Conservation (phyloP, 208 protist genomes). For the Leishmania tarentolae region DNA sequence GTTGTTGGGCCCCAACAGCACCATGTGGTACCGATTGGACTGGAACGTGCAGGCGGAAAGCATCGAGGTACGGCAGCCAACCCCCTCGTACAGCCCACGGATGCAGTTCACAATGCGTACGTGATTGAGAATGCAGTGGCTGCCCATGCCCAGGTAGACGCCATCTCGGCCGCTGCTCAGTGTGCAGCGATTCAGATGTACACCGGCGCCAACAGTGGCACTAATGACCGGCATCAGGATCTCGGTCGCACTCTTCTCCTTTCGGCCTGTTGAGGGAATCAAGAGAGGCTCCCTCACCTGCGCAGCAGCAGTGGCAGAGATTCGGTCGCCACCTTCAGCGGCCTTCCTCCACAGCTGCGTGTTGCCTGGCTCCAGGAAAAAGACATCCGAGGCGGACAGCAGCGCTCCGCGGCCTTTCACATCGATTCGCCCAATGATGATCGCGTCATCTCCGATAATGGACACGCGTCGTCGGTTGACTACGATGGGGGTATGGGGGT, state of each 20-base stretch:
- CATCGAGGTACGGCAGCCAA: constrained; percentile 43
- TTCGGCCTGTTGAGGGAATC: not conserved
- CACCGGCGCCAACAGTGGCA: constrained; percentile 39
- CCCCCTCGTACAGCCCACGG: constrained; percentile 66
- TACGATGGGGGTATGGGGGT: constrained; percentile 25
- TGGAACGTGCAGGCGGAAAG: constrained; percentile 34
- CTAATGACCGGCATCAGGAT: constrained; percentile 37
- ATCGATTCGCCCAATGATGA: constrained; percentile 47
- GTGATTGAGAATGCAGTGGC: constrained; percentile 31
- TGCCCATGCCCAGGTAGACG: constrained; percentile 59
- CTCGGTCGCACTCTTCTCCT: constrained; percentile 5
- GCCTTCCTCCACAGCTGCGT: constrained; percentile 3
- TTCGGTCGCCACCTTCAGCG: not conserved
- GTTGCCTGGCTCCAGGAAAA: constrained; percentile 37
- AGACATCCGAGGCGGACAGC: constrained; percentile 50
- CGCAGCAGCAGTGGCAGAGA: not conserved
- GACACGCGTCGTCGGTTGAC: constrained; percentile 46
- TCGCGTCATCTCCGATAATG: constrained; percentile 60
- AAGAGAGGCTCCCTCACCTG: not conserved
- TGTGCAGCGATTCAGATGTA: constrained; percentile 42
- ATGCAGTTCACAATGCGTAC: constrained; percentile 53
- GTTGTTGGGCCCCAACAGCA: constrained; percentile 48
- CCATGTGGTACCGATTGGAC: constrained; percentile 62
- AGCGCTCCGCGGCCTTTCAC: constrained; percentile 35
- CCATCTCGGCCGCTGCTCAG: constrained; percentile 67